Percentiles rank a stretch among this genome's conserved stretches.
These are phyloP conservation scores for Exophiala alcalophila DNA, from an alignment of 2,329 filamentous ascomycete genomes.

Conservation along the genomic window DNA sequence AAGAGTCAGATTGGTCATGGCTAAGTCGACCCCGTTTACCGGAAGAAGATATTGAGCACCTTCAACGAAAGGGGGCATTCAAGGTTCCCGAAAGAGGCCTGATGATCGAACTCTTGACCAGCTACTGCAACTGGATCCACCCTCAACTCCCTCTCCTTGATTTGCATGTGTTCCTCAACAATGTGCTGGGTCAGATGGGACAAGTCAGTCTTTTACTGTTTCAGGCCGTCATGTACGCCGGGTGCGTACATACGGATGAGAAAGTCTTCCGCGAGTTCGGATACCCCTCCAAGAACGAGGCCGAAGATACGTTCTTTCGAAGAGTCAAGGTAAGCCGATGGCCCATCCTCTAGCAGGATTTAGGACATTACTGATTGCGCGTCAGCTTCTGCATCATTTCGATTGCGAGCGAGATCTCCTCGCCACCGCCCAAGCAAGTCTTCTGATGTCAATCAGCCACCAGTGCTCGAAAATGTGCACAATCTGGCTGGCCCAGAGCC, in stretches of 20 bases:
- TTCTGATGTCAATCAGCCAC: slow-evolving; percentile 95
- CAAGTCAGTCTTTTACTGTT: slow-evolving; percentile 79
- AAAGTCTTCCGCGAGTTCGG: slow-evolving; percentile 70
- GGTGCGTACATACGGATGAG: slow-evolving; percentile 80
- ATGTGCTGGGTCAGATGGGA: slow-evolving; percentile 60
- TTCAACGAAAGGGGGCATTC: slow-evolving; percentile 78
- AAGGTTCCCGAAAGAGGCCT: slow-evolving; percentile 66
- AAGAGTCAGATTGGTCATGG: slow-evolving; percentile 58
- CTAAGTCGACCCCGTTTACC: slow-evolving; percentile 74
- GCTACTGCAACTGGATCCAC: slow-evolving; percentile 84
- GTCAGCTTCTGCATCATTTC: slow-evolving; percentile 83
- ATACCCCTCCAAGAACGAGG: slow-evolving; percentile 71
- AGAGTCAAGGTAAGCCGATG: slow-evolving; percentile 50
- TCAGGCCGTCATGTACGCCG: slow-evolving; percentile 91
- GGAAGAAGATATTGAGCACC: slow-evolving; percentile 75
- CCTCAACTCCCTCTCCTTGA: slow-evolving; percentile 88
- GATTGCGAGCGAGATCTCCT: slow-evolving; percentile 90
- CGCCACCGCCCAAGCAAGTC: slow-evolving; percentile 77
- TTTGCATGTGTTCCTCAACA: slow-evolving; percentile 55
- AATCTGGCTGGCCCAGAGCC: slow-evolving; percentile 3
- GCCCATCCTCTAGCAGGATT: too few relatives aligned
- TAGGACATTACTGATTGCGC: too few relatives aligned
- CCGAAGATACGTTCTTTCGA: slow-evolving; percentile 81
- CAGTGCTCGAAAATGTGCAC: slow-evolving; percentile 75
- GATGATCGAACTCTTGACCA: slow-evolving; percentile 76